Percentiles rank a stretch among this genome's conserved stretches.
Evolutionary conservation across 768 basidiomycete genomes (phyloP).

Genomic region (Rhodotorula sphaerocarpa): DNA sequence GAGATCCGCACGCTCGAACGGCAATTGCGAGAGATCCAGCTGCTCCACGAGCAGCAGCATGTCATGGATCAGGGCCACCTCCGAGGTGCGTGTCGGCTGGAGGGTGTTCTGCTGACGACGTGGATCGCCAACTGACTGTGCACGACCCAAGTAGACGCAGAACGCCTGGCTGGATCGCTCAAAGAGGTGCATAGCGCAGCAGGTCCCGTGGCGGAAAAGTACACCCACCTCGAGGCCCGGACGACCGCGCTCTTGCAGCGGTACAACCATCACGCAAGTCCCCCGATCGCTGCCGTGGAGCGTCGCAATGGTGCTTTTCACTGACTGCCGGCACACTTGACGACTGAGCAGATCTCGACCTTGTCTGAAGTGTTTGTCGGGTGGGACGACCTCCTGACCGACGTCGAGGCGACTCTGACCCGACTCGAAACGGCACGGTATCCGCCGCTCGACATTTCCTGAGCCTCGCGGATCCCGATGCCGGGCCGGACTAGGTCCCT

Average conservation of each 20-base stretch:
- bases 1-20: slow-evolving; percentile 33
- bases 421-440: slow-evolving; percentile 14
- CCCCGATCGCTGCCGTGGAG: too few species aligned
- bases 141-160: slow-evolving; percentile 6
- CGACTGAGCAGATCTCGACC: slow-evolving; percentile 25
- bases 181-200: slow-evolving; percentile 9
- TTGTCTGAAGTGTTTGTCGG: slow-evolving; percentile 36
- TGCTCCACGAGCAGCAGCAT: slow-evolving; percentile 20
- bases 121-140: too few species aligned
- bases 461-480: too few species aligned
- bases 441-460: neutral
- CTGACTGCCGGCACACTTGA: neutral
- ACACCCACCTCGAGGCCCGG: slow-evolving; percentile 11
- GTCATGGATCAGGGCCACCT: slow-evolving; percentile 28
- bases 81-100: slow-evolving; percentile 9
- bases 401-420: slow-evolving; percentile 27
- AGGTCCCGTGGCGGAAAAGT: slow-evolving; percentile 30
- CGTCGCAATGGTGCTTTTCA: too few species aligned
- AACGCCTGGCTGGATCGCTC: slow-evolving; percentile 15
- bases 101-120: too few species aligned
- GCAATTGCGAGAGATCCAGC: slow-evolving; percentile 32
- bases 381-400: slow-evolving; percentile 32
- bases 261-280: slow-evolving; percentile 35
- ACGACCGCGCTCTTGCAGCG: slow-evolving; percentile 8
- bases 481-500: too few species aligned